Conservation (phyloP, 2,329 filamentous ascomycete species). For the Pseudocercospora crystallina region DNA sequence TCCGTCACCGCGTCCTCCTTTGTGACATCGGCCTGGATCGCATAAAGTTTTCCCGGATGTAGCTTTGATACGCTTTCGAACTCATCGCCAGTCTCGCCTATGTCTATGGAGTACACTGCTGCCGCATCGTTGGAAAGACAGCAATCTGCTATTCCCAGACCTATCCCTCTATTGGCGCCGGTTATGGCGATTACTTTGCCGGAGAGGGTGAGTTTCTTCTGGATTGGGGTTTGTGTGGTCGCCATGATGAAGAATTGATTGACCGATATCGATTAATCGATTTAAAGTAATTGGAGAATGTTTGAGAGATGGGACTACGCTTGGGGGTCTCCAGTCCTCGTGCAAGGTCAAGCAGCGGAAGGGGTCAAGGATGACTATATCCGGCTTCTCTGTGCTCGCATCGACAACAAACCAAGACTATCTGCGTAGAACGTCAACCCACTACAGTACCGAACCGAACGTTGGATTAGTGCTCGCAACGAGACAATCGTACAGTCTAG, state of each 20-base stretch:
- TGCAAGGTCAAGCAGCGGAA: too few relatives aligned
- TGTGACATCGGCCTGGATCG: slow-evolving; percentile 49
- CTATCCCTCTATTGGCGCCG: slow-evolving; percentile 51
- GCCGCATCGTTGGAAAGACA: slow-evolving; percentile 48
- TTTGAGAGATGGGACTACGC: too few relatives aligned
- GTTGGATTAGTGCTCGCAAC: too few relatives aligned
- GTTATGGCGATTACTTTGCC: slow-evolving; percentile 51
- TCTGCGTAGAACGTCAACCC: too few relatives aligned
- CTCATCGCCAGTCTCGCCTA: slow-evolving; percentile 45
- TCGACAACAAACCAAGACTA: too few relatives aligned
- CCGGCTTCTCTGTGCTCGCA: too few relatives aligned
- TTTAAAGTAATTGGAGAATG: too few relatives aligned
- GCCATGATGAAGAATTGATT: background rate
- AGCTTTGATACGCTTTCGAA: slow-evolving; percentile 41
- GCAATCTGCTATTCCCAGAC: slow-evolving; percentile 49
- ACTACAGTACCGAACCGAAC: too few relatives aligned
- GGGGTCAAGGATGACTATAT: too few relatives aligned
- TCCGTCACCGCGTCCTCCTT: slow-evolving; percentile 46
- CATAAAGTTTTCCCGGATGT: slow-evolving; percentile 43
- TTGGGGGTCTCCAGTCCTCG: too few relatives aligned
- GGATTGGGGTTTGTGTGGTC: slow-evolving; percentile 1
- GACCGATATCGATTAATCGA: too few relatives aligned
- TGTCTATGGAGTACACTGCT: slow-evolving; percentile 49
- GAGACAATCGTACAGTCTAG: too few relatives aligned
- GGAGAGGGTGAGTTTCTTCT: slow-evolving; percentile 18